A percentile compares a stretch with the other conserved stretches of the same genome.
phyloP scores from a whole-genome alignment of 2,329 filamentous ascomycete species.

The Seiridium cupressi region DNA sequence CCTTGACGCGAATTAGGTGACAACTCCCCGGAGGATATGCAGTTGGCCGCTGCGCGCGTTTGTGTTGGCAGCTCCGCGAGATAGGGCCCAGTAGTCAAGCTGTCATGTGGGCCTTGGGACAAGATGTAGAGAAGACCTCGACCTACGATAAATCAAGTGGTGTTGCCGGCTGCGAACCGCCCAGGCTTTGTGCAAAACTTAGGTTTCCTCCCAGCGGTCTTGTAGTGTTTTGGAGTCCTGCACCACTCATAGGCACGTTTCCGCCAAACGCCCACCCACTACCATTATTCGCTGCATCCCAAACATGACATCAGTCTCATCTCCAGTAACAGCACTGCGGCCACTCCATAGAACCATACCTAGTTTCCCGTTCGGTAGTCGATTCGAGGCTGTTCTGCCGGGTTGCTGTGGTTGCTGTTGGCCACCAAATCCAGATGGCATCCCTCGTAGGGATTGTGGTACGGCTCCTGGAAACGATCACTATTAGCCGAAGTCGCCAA shows the following conservation, averaged over 20 bases:
- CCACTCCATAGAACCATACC: constrained; percentile 41
- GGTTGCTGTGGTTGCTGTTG: constrained; percentile 54
- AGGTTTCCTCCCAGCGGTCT: constrained; percentile 58
- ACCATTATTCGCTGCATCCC: constrained; percentile 42
- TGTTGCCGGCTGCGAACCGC: constrained; percentile 60
- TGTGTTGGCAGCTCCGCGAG: neutral
- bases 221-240: constrained; percentile 49
- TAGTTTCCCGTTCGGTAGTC: constrained; percentile 65
- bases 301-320: constrained; percentile 22
- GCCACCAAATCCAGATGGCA: constrained; percentile 58
- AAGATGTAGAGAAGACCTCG: constrained; percentile 6
- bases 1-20: neutral
- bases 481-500: constrained; percentile 29
- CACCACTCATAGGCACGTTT: constrained; percentile 58
- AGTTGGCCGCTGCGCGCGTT: neutral
- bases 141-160: constrained; percentile 66
- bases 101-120: neutral
- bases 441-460: constrained; percentile 61
- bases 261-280: constrained; percentile 63
- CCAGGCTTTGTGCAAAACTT: constrained; percentile 66
- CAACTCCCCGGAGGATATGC: neutral
- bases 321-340: constrained; percentile 1
- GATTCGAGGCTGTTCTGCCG: constrained; percentile 53
- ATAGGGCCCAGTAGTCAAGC: neutral
- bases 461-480: constrained; percentile 46